Percentiles rank a stretch among this genome's conserved stretches.
phyloP scores from a whole-genome alignment of 495 filamentous ascomycete genomes.

The Coniosporium apollinis region DNA sequence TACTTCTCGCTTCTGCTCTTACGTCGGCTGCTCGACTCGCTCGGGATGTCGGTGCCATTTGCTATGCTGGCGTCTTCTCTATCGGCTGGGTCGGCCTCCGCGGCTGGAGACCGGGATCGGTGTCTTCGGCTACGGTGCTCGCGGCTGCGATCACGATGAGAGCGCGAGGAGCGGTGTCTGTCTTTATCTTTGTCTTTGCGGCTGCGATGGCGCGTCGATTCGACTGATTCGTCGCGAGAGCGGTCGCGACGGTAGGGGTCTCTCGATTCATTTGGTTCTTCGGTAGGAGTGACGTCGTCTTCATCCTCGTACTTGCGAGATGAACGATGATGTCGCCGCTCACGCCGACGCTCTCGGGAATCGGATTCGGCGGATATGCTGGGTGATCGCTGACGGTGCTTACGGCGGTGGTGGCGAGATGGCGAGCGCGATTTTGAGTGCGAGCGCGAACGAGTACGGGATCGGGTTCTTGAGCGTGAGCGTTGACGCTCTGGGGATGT shows the following conservation, averaged over 20 bases:
- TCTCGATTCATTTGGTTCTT: conserved; percentile 6
- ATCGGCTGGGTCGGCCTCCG: conserved; percentile 5
- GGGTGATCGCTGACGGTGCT: conserved; percentile 7
- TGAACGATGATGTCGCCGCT: conserved; percentile 28
- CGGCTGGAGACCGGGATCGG: conserved; percentile 18
- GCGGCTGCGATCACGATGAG: conserved; percentile 26
- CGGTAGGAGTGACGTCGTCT: conserved; percentile 5
- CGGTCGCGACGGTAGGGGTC: too few species aligned
- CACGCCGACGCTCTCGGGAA: conserved; percentile 29
- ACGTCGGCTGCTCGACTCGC: conserved; percentile 4
- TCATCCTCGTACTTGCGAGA: conserved; percentile 33
- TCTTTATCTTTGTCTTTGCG: conserved; percentile 27
- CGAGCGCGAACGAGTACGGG: too few species aligned
- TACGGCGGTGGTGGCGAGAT: conserved; percentile 1
- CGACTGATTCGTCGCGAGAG: conserved; percentile 19
- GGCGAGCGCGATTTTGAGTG: conserved; percentile 5
- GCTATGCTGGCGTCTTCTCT: conserved; percentile 6
- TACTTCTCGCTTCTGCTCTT: conserved; percentile 11
- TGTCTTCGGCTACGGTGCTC: conserved; percentile 35
- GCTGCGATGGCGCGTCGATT: conserved; percentile 24
- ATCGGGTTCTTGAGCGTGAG: neutral
- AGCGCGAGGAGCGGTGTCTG: conserved; percentile 30
- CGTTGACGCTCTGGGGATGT: neutral
- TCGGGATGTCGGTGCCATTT: neutral
- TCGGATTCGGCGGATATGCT: conserved; percentile 33